Conservation (phyloP, 495 filamentous ascomycete genomes). For the Xylaria curta region DNA sequence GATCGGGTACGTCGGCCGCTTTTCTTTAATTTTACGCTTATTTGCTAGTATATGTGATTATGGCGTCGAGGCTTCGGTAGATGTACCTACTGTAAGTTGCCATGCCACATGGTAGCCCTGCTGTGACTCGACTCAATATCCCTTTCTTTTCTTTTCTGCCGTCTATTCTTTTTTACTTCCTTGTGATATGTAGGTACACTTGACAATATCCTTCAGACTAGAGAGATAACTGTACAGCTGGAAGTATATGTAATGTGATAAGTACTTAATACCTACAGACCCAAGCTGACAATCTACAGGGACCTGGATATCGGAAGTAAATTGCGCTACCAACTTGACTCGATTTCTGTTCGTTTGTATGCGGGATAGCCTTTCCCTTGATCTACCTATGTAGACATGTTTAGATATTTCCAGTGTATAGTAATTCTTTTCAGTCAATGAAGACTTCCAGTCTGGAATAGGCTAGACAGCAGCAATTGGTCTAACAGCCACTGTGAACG, state of each 20-base stretch:
- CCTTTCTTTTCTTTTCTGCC: not conserved
- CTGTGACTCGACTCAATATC: not conserved
- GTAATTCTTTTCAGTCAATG: too few relatives aligned
- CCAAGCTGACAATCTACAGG: constrained; percentile 1
- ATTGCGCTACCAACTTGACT: not conserved
- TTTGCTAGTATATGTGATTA: not conserved
- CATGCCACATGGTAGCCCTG: constrained; percentile 1
- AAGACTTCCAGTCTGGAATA: too few relatives aligned
- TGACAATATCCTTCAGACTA: not conserved
- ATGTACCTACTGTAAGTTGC: not conserved
- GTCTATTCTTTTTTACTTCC: not conserved
- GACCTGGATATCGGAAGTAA: not conserved
- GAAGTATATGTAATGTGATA: not conserved
- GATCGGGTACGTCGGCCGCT: not conserved
- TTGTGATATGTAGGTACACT: not conserved
- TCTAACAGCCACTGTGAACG: too few relatives aligned
- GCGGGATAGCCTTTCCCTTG: too few relatives aligned
- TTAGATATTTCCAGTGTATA: too few relatives aligned
- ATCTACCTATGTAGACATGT: too few relatives aligned
- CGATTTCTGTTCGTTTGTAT: too few relatives aligned
- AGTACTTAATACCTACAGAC: not conserved
- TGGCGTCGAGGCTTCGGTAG: not conserved
- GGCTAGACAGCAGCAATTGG: too few relatives aligned
- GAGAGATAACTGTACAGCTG: not conserved
- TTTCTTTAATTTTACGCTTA: not conserved